Base-by-base conservation (phyloP, 805 yeast genomes). In the Hemisphaericaspora nanyangensis region DNA sequence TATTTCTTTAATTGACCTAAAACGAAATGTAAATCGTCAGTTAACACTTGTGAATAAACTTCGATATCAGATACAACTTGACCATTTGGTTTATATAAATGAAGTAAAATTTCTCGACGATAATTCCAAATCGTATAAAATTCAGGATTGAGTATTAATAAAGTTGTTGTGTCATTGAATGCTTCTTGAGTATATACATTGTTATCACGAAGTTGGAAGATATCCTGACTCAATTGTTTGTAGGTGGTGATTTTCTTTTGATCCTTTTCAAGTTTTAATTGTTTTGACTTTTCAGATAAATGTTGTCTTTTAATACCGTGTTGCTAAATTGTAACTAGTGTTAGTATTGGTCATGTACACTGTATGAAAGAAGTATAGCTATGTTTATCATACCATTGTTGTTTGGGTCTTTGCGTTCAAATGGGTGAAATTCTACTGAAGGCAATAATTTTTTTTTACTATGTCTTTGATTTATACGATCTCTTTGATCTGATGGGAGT, bases 81-180 rank as follows among this genome's bases (percentile, higher is more conserved):
- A 29, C 12, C 12, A 3, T 37, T 33, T 13, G 45, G 29, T 19
- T 37, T 33, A 6, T 31, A 29, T 6, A 33, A 4, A 26, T 49
- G 31, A 25, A 70, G 59, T 28, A 68, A 45, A 3, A 84, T 78
- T 47, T 86, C 93, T 39, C 96, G 73, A 40, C 98, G 74, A 54
- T 72, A 85, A 55, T 93, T 93, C 98, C 98, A 93, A 0, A 79
- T 70, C 0, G 96, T 80, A 58, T 90, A 90, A 46, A 83, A 76
- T 55, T 93, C 98, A 0, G 97, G 96, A 51, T 90, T 89, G 36
- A 76, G 52, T 7, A 68, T 60, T 16, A 93, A 65, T 11, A 90
- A 49, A 15, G 65, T 61, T 0, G 84, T 72, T 0, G 95, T 83
- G 17, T 68, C 54, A 1, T 69, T 65, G 18, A 88, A 67, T 0